Conservation (phyloP, 208 protist species). For the Giardia duodenalis region DNA sequence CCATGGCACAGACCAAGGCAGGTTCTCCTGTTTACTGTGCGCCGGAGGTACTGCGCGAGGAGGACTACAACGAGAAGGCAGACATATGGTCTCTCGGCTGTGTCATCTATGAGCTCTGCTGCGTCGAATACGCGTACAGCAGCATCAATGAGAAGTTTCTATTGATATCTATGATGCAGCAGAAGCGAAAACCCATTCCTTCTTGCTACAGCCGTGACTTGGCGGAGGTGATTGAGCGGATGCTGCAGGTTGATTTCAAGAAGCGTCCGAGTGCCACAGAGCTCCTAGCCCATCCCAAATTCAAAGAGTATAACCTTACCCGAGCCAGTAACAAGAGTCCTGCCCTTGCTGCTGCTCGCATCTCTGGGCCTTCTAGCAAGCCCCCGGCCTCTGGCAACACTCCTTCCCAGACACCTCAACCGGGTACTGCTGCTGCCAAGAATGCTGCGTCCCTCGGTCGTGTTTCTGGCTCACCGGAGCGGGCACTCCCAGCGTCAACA, state of each 20-base stretch:
- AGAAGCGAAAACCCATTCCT: conserved; percentile 59
- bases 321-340: background rate
- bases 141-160: conserved; percentile 52
- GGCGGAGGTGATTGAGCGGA: conserved; percentile 32
- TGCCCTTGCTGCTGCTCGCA: background rate
- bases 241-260: conserved; percentile 46
- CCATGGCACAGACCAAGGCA: conserved; percentile 38
- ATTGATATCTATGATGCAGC: conserved; percentile 69
- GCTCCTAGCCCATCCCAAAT: conserved; percentile 42
- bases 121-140: conserved; percentile 43
- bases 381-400: background rate
- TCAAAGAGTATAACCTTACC: conserved; percentile 25
- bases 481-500: too few species aligned
- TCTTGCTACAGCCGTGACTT: conserved; percentile 55
- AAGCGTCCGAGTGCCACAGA: conserved; percentile 47
- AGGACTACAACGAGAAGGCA: conserved; percentile 45
- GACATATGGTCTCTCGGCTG: conserved; percentile 54
- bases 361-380: background rate
- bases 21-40: conserved; percentile 53
- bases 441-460: too few species aligned
- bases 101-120: conserved; percentile 48
- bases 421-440: background rate
- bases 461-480: too few species aligned
- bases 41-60: conserved; percentile 40
- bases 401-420: background rate